Percentiles rank a stretch among this genome's conserved stretches.
These are phyloP conservation scores for Flaveria bidentis DNA, from an alignment of 129 eudicot genomes.

Conservation along the genomic window DNA sequence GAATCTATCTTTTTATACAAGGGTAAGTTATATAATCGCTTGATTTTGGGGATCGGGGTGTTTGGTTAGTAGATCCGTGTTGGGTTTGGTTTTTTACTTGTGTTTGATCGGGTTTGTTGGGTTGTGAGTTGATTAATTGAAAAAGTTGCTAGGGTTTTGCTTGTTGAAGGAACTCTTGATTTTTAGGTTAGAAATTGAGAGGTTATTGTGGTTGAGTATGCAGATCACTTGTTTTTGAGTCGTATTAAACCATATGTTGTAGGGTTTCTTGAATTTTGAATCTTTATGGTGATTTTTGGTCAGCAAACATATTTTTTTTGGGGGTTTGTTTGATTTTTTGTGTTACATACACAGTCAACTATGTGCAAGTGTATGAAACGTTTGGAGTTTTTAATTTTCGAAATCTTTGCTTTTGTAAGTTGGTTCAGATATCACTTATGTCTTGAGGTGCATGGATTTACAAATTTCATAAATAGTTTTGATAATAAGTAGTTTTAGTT, in stretches of 20 bases:
- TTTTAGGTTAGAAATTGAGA: background rate
- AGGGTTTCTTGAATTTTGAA: background rate
- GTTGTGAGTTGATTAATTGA: background rate
- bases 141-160: constrained; percentile 6
- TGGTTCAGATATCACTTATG: background rate
- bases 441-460: background rate
- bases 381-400: background rate
- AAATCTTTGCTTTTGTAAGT: background rate
- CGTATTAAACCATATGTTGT: constrained; percentile 10
- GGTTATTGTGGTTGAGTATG: background rate
- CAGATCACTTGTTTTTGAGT: background rate
- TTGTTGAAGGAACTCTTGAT: background rate
- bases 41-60: constrained; percentile 8
- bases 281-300: background rate
- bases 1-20: background rate
- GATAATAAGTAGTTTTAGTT: background rate
- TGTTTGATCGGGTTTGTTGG: background rate
- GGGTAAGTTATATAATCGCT: constrained; percentile 21
- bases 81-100: background rate
- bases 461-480: background rate
- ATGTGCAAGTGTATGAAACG: background rate
- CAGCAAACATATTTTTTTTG: background rate
- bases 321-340: background rate
- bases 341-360: background rate
- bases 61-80: constrained; percentile 23